Evolutionary conservation across 2,329 filamentous ascomycete genomes (phyloP).

Genomic region (Fusarium scirpi): DNA sequence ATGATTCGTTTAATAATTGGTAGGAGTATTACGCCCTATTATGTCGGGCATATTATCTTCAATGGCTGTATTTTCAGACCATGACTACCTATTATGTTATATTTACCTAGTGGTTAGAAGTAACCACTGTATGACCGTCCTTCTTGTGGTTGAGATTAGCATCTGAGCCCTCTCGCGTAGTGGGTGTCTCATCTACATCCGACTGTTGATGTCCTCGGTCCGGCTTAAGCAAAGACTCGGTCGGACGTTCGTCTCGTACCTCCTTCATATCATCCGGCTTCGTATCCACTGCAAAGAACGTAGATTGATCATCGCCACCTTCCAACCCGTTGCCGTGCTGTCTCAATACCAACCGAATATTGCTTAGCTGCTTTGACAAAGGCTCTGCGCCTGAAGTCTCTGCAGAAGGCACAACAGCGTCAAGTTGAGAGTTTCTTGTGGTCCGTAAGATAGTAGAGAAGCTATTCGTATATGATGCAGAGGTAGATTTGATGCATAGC

Average conservation of each 20-base stretch:
- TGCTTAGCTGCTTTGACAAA: background rate
- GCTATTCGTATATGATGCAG: background rate
- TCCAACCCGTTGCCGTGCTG: rapidly evolving
- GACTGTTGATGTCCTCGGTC: rapidly evolving
- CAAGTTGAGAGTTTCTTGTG: conserved; percentile 14
- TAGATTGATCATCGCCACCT: rapidly evolving
- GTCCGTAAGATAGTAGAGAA: conserved; percentile 26
- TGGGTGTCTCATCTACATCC: no score
- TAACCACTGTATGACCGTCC: no score
- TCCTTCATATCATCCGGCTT: no score
- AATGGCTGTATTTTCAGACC: no score
- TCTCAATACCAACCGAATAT: background rate
- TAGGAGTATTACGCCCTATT: no score
- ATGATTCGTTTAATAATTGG: no score
- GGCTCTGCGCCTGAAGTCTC: conserved; percentile 14
- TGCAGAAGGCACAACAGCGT: background rate
- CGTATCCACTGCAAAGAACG: background rate
- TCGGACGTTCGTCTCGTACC: background rate
- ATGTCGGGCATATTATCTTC: no score
- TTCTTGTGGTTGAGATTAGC: no score
- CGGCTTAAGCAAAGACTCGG: background rate
- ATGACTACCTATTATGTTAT: no score
- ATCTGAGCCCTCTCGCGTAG: no score
- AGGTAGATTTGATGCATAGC: background rate
- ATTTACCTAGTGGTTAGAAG: no score